A percentile compares a stretch with the other conserved stretches of the same genome.
Conservation (phyloP, 2,329 filamentous ascomycete genomes). For the Trichophyton rubrum region DNA sequence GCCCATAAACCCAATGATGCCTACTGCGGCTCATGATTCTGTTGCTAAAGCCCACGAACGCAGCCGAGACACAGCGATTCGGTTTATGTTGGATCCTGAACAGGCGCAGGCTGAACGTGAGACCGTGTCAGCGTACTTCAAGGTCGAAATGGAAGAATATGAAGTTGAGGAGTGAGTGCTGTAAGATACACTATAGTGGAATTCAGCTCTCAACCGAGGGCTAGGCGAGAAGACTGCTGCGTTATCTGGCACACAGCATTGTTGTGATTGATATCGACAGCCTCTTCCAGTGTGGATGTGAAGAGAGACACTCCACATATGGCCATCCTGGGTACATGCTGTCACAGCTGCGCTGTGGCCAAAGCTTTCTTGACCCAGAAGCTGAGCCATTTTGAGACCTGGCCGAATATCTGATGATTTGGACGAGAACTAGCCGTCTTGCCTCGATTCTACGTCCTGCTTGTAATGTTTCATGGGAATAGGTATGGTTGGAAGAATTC, state of each 20-base stretch:
- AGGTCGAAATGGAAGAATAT: slow-evolving; percentile 60
- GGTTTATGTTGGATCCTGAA: slow-evolving; percentile 77
- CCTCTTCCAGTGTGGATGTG: neutral
- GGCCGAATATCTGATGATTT: no score
- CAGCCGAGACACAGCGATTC: slow-evolving; percentile 58
- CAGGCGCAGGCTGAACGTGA: slow-evolving; percentile 60
- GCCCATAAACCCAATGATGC: slow-evolving; percentile 31
- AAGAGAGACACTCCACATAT: no score
- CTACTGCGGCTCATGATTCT: slow-evolving; percentile 34
- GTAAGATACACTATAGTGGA: neutral
- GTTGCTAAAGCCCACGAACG: slow-evolving; percentile 33
- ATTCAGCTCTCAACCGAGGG: neutral
- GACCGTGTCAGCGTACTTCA: slow-evolving; percentile 55
- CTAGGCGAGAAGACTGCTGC: no score
- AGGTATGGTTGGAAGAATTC: neutral
- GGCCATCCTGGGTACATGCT: no score
- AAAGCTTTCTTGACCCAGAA: no score
- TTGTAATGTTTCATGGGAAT: neutral
- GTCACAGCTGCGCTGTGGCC: no score
- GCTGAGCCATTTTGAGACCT: no score
- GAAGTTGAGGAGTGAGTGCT: slow-evolving; percentile 27
- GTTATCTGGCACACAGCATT: neutral
- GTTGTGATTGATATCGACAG: neutral
- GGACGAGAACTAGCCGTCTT: no score
- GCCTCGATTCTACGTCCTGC: no score